Percentiles rank a stretch among this genome's conserved stretches.
phyloP scores from a whole-genome alignment of 257 asterid species.

The Solanum pennellii region DNA sequence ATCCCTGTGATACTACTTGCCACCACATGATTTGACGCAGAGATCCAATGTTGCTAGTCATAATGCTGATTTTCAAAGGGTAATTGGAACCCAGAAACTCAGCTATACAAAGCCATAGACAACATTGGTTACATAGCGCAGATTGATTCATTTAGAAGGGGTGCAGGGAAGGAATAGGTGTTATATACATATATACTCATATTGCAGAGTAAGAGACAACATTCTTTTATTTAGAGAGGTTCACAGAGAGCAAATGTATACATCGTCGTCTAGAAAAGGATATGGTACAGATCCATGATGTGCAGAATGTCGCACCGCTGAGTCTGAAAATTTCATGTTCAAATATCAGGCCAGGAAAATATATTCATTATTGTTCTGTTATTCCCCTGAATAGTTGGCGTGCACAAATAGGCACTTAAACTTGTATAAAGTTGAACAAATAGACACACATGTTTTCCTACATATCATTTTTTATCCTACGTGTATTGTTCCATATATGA shows the following conservation, averaged over 20 bases:
- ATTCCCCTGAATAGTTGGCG: neutral
- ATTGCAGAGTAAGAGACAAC: neutral
- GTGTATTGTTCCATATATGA: no score
- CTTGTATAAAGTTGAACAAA: no score
- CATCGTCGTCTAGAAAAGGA: neutral
- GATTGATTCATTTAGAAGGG: neutral
- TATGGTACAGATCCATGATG: neutral
- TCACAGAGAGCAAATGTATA: neutral
- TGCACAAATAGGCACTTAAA: no score
- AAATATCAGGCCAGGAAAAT: neutral
- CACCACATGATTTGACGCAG: slow-evolving; percentile 31
- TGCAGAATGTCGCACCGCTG: neutral
- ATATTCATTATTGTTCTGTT: neutral
- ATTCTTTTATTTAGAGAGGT: neutral
- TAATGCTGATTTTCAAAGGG: neutral
- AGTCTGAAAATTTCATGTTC: neutral
- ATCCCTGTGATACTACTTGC: slow-evolving; percentile 76
- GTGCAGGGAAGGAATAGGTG: neutral
- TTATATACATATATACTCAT: neutral
- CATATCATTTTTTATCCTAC: no score
- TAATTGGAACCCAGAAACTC: slow-evolving; percentile 3
- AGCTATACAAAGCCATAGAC: neutral
- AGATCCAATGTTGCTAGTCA: neutral
- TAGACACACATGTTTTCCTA: no score
- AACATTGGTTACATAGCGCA: neutral